A percentile compares a stretch with the other conserved stretches of the same genome.
Evolutionary conservation across 225 moss, liverwort and hornwort species (phyloP).

Genomic region (Pseudoscleropodium purum): DNA sequence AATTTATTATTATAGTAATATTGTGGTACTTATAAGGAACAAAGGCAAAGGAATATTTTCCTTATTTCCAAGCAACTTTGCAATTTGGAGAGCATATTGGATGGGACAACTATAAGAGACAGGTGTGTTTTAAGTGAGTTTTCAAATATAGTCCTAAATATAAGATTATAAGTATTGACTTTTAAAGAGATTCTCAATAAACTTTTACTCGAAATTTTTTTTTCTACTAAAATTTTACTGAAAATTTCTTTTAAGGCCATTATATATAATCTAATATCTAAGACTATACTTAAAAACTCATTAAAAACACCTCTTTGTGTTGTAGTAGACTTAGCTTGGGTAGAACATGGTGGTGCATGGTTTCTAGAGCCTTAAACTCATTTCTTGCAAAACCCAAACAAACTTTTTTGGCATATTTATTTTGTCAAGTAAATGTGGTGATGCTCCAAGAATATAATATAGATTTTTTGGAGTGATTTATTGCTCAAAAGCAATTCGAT

Average conservation of each 20-base stretch:
- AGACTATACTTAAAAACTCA: too few relatives aligned
- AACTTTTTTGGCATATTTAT: not conserved
- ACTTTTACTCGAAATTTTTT: too few relatives aligned
- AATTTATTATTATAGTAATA: not conserved
- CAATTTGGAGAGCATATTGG: not conserved
- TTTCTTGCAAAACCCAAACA: rapidly evolving
- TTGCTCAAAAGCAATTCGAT: not conserved
- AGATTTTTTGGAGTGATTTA: not conserved
- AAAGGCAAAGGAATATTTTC: not conserved
- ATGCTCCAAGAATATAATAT: not conserved
- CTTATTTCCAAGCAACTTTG: not conserved
- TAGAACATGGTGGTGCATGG: rapidly evolving
- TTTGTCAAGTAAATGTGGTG: rapidly evolving
- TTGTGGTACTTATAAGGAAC: rapidly evolving
- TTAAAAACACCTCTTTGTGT: too few relatives aligned
- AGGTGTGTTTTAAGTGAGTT: too few relatives aligned
- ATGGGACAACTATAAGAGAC: too few relatives aligned
- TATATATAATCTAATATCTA: too few relatives aligned
- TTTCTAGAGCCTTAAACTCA: not conserved
- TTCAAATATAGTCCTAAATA: too few relatives aligned
- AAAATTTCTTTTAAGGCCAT: too few relatives aligned
- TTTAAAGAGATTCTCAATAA: too few relatives aligned
- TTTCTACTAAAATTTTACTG: too few relatives aligned
- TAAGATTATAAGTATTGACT: too few relatives aligned
- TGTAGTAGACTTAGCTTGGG: too few relatives aligned